Evolutionary conservation across 2,329 filamentous ascomycete species (phyloP).

Genomic region (Aureobasidium sp.): DNA sequence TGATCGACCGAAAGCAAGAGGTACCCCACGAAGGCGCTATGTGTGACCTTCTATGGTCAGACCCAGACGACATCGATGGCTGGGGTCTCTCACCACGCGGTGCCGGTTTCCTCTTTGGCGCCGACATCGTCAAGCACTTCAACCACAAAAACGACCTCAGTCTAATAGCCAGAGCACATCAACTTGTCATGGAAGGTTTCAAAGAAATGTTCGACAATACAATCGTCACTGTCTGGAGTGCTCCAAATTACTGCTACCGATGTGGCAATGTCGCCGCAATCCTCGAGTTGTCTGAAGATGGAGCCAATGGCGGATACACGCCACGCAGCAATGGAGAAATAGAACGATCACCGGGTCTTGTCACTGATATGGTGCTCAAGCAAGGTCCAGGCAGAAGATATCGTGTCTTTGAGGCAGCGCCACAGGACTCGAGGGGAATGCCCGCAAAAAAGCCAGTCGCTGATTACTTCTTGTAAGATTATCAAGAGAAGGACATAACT

Average conservation of each 20-base stretch:
- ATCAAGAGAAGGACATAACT: too few species aligned
- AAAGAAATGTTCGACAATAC: constrained; percentile 98
- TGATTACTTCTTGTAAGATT: constrained; percentile 75
- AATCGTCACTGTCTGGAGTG: constrained; percentile 95
- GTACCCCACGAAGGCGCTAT: constrained; percentile 97
- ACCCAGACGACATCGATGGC: constrained; percentile 94
- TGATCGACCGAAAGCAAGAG: constrained; percentile 94
- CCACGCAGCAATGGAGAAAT: constrained; percentile 59
- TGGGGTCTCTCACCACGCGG: constrained; percentile 93
- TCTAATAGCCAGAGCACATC: constrained; percentile 87
- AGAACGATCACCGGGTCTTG: constrained; percentile 28
- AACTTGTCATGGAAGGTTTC: constrained; percentile 98
- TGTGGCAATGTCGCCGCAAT: constrained; percentile 69
- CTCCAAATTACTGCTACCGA: constrained; percentile 61
- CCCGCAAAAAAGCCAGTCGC: constrained; percentile 97
- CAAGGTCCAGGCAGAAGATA: constrained; percentile 80
- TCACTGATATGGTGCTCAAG: constrained; percentile 30
- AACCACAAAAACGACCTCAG: constrained; percentile 91
- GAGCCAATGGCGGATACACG: constrained; percentile 41
- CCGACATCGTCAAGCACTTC: constrained; percentile 92
- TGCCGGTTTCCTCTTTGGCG: constrained; percentile 90
- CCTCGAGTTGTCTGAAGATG: constrained; percentile 83
- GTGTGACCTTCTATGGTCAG: constrained; percentile 97
- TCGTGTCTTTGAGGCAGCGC: constrained; percentile 90
- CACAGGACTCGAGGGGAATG: constrained; percentile 94